Base-by-base conservation (phyloP, 257 asterid genomes). In the Eucommia ulmoides region DNA sequence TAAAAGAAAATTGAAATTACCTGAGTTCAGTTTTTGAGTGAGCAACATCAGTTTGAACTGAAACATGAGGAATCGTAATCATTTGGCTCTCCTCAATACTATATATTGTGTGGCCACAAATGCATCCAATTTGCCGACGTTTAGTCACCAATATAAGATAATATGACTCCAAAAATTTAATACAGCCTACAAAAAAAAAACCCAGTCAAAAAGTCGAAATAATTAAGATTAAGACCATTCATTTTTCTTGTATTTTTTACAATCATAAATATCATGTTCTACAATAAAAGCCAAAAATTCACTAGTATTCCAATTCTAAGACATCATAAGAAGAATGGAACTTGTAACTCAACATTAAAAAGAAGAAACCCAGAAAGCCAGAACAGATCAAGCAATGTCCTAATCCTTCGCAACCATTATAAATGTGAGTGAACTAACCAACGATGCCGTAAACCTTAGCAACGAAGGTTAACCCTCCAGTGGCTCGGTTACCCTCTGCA, bases 361-460 rank as follows among this genome's bases (percentile, higher is more conserved):
- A n/a, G n/a, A n/a, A n/a, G n/a, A n/a, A n/a, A n/a, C n/a, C n/a
- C n/a, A n/a, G n/a, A n/a, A n/a, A n/a, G n/a, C n/a, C n/a, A n/a
- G n/a, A n/a, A n/a, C n/a, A n/a, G n/a, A n/a, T n/a, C n/a, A n/a
- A n/a, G n/a, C n/a, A n/a, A n/a, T n/a, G n/a, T n/a, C n/a, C n/a
- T n/a, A n/a, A n/a, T n/a, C n/a, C n/a, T n/a, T n/a, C n/a, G n/a
- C n/a, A n/a, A n/a, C n/a, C n/a, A n/a, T n/a, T n/a, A n/a, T n/a
- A n/a, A 35, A 35, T 59, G 38, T 44, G 58, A 45, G 55, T 26
- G 38, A 51, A 69, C 94, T 71, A 62, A 91, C 96, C 99, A 42
- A 75, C 96, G 66, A 91, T 91, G 75, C 99, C 99, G 74, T 91
- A 91, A 33, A 86, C 95, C 79, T 91, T 86, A 65, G 87, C 92